Conservation (phyloP, 306 rosid species). For the Potentilla sterilis region DNA sequence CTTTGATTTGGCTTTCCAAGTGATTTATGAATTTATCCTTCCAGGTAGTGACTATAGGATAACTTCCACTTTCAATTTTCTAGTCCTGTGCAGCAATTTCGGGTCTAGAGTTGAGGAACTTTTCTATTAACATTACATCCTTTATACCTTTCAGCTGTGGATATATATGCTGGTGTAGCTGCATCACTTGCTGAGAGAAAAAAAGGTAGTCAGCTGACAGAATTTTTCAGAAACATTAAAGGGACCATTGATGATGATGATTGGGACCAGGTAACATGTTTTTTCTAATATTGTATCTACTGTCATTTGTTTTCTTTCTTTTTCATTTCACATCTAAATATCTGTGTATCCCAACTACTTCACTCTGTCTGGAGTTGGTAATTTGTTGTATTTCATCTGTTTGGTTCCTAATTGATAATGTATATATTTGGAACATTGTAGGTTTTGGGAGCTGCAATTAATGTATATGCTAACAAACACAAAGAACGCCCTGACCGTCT, state of each 20-base stretch:
- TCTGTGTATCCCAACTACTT: not conserved
- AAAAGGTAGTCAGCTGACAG: conserved; percentile 87
- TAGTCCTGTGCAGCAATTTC: conserved; percentile 5
- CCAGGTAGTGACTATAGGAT: conserved; percentile 54
- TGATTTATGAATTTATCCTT: conserved; percentile 87
- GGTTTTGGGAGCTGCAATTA: conserved; percentile 98
- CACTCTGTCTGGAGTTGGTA: not conserved
- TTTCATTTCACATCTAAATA: too few relatives aligned
- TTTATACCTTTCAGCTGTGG: conserved; percentile 64
- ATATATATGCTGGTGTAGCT: conserved; percentile 95
- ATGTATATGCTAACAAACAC: conserved; percentile 96
- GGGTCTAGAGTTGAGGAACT: conserved; percentile 3
- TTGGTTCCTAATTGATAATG: conserved; percentile 3
- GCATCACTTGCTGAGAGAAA: conserved; percentile 96
- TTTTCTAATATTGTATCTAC: conserved; percentile 4
- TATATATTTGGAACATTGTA: conserved; percentile 35
- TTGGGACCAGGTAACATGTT: conserved; percentile 84
- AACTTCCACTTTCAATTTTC: conserved; percentile 15
- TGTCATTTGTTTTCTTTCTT: not conserved
- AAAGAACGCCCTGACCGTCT: conserved; percentile 99
- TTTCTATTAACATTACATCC: conserved; percentile 23
- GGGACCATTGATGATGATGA: conserved; percentile 95
- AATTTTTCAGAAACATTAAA: conserved; percentile 83
- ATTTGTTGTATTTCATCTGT: not conserved
- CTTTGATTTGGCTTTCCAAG: conserved; percentile 93